Percentiles rank a stretch among this genome's conserved stretches.
Conservation (phyloP, 2,329 filamentous ascomycete genomes). For the Plenodomus tracheiphilus region DNA sequence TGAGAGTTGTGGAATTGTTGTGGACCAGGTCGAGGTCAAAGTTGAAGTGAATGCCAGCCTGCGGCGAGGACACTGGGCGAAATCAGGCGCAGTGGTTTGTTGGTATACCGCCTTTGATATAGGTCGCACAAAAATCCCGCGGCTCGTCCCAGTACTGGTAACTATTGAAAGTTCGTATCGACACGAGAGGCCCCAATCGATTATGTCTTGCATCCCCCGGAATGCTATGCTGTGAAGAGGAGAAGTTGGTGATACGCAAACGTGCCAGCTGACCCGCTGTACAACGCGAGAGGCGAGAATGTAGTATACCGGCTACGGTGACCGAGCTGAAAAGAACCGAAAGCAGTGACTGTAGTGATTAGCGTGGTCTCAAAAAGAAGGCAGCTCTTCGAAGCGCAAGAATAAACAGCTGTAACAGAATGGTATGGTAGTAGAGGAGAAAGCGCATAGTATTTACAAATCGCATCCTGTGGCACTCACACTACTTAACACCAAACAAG, state of each 20-base stretch:
- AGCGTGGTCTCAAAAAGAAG: constrained; percentile 1
- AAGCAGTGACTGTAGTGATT: constrained; percentile 14
- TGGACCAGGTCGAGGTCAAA: no score
- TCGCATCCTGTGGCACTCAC: not conserved
- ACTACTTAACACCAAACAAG: not conserved
- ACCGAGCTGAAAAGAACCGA: constrained; percentile 1
- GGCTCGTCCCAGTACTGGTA: not conserved
- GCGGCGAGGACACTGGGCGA: no score
- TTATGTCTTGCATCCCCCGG: not conserved
- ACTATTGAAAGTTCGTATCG: not conserved
- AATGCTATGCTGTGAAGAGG: not conserved
- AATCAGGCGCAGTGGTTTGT: no score
- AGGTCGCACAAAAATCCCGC: not conserved
- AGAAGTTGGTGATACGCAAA: not conserved
- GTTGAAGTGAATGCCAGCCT: no score
- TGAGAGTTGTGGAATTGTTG: no score
- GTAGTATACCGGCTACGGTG: not conserved
- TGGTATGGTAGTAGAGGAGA: constrained; percentile 3
- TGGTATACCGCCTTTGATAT: no score
- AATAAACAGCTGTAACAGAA: not conserved
- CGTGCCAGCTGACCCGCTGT: not conserved
- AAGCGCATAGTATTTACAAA: not conserved
- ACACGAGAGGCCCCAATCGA: not conserved
- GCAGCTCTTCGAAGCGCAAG: constrained; percentile 26
- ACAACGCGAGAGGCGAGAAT: not conserved